Conservation (phyloP, 2,329 filamentous ascomycete genomes). For the Pezicula carpinea region DNA sequence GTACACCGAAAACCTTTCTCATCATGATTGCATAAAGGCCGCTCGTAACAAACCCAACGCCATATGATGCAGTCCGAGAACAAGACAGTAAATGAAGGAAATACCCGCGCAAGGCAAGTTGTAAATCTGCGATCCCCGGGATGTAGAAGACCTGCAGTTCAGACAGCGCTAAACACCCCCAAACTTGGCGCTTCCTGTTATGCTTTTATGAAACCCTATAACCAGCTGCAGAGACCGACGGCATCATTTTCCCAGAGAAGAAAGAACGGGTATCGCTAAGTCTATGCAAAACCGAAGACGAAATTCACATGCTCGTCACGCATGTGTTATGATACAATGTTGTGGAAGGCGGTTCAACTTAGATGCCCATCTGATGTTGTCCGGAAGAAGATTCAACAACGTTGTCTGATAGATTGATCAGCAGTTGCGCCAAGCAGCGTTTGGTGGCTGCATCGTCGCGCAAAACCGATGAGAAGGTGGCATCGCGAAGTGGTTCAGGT, state of each 20-base stretch:
- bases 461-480: slow-evolving; percentile 93
- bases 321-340: slow-evolving; percentile 26
- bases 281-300: slow-evolving; percentile 29
- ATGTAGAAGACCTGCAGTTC: not conserved
- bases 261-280: slow-evolving; percentile 29
- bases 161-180: slow-evolving; percentile 16
- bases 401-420: slow-evolving; percentile 94
- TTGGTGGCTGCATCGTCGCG: slow-evolving; percentile 97
- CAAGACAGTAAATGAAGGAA: slow-evolving; percentile 23
- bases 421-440: slow-evolving; percentile 90
- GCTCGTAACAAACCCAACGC: slow-evolving; percentile 14
- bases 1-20: slow-evolving; percentile 16
- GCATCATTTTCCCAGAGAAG: slow-evolving; percentile 22
- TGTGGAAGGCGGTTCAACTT: slow-evolving; percentile 10
- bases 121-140: slow-evolving; percentile 11
- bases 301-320: slow-evolving; percentile 18
- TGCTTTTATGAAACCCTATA: slow-evolving; percentile 24
- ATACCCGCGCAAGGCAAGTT: slow-evolving; percentile 8
- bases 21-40: slow-evolving; percentile 6
- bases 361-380: slow-evolving; percentile 26
- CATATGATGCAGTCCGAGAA: slow-evolving; percentile 22
- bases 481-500: slow-evolving; percentile 95
- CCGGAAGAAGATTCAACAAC: slow-evolving; percentile 44
- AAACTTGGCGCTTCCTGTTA: slow-evolving; percentile 18
- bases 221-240: slow-evolving; percentile 18